A percentile compares a stretch with the other conserved stretches of the same genome.
Evolutionary conservation across 2,329 filamentous ascomycete genomes (phyloP).

Genomic region (Penicillium aurantiogriseum): DNA sequence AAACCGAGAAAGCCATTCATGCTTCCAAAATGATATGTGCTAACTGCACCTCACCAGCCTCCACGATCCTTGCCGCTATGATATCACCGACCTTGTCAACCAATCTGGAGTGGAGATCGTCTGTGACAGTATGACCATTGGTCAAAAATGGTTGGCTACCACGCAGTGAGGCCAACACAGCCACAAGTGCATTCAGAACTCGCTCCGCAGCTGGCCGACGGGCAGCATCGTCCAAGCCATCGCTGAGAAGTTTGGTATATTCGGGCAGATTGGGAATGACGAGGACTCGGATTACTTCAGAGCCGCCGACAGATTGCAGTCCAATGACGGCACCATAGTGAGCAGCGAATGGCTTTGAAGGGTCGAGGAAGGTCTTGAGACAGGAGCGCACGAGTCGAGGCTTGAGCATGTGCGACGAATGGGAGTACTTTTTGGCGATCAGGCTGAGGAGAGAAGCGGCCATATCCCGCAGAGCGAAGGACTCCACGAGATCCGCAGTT

Average conservation of each 20-base stretch:
- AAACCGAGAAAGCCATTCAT: constrained; percentile 12
- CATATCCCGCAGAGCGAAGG: constrained; percentile 81
- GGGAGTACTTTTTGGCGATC: constrained; percentile 77
- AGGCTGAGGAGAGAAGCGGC: constrained; percentile 77
- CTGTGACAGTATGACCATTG: constrained; percentile 43
- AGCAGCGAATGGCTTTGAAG: constrained; percentile 74
- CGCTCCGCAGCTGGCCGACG: constrained; percentile 60
- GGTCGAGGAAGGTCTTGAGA: constrained; percentile 87
- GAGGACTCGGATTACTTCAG: constrained; percentile 62
- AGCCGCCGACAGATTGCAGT: constrained; percentile 71
- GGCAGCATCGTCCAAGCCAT: constrained; percentile 51
- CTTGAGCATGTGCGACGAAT: constrained; percentile 76
- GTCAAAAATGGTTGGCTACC: constrained; percentile 42
- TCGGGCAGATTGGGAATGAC: constrained; percentile 65
- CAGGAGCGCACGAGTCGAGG: constrained; percentile 90
- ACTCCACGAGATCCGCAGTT: constrained; percentile 50
- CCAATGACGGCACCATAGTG: constrained; percentile 88
- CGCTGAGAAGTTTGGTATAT: constrained; percentile 61
- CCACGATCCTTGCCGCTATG: constrained; percentile 42
- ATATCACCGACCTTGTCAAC: constrained; percentile 43
- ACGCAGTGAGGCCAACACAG: constrained; percentile 55
- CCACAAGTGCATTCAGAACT: constrained; percentile 58
- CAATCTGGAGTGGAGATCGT: constrained; percentile 39
- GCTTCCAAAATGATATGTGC: constrained; percentile 40
- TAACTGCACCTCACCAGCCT: constrained; percentile 41